Conservation (phyloP, 2,329 filamentous ascomycete genomes). For the Talaromyces marneffei region DNA sequence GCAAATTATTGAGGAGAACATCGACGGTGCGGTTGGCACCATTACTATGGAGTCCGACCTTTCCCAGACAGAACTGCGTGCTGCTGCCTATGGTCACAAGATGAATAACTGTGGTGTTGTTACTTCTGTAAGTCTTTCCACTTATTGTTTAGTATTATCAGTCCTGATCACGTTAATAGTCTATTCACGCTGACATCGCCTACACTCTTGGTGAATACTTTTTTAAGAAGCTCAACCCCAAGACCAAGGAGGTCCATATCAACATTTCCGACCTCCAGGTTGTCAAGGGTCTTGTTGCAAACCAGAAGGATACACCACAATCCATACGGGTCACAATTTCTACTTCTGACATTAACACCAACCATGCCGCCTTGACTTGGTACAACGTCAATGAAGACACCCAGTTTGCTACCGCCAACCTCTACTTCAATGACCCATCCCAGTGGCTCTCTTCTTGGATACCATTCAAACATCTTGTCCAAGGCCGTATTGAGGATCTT, state of each 20-base stretch:
- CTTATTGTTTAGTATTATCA: not conserved
- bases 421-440: constrained; percentile 19
- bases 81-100: constrained; percentile 17
- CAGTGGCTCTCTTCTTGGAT: constrained; percentile 25
- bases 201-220: constrained; percentile 21
- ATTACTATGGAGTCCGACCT: constrained; percentile 17
- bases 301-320: not conserved
- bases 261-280: constrained; percentile 19
- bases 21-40: not conserved
- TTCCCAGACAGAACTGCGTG: constrained; percentile 9
- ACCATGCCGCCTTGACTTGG: constrained; percentile 18
- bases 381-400: constrained; percentile 24
- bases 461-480: constrained; percentile 22
- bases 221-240: constrained; percentile 13
- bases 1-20: constrained; percentile 8
- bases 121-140: not conserved
- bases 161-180: not conserved
- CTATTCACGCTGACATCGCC: constrained; percentile 22
- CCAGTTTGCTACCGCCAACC: constrained; percentile 21
- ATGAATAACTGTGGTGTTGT: constrained; percentile 17
- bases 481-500: constrained; percentile 23
- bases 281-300: constrained; percentile 47
- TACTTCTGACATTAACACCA: constrained; percentile 26
- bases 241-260: constrained; percentile 16
- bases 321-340: constrained; percentile 35